Conservation (phyloP, 805 yeast genomes). For the Metschnikowia kofuensis region DNA sequence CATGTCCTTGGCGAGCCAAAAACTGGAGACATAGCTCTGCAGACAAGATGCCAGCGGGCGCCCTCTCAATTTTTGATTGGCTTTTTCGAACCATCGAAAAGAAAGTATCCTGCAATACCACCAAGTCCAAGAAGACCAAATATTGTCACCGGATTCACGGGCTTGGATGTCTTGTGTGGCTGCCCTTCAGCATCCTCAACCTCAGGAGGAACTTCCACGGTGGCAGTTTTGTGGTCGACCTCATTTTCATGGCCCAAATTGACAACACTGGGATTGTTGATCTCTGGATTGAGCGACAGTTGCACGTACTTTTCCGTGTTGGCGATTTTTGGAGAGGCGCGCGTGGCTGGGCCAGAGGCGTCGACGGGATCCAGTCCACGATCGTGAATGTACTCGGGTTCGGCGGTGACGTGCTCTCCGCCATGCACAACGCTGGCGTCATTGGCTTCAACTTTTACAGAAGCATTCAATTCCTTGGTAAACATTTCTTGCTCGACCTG, state of each 20-base stretch:
- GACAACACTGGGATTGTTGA: constrained; percentile 35
- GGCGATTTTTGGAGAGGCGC: constrained; percentile 25
- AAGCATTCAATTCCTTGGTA: constrained; percentile 30
- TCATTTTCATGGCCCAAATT: constrained; percentile 32
- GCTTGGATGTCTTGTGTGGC: constrained; percentile 2
- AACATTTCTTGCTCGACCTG: constrained; percentile 37
- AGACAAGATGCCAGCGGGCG: too few relatives aligned
- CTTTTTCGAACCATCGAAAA: constrained; percentile 5
- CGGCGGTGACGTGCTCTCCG: constrained; percentile 37
- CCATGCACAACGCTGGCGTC: constrained; percentile 41
- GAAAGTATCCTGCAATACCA: constrained; percentile 18
- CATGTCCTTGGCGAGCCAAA: too few relatives aligned
- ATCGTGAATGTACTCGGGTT: constrained; percentile 40
- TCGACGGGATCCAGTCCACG: constrained; percentile 37
- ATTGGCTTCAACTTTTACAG: constrained; percentile 45
- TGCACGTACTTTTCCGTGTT: constrained; percentile 41
- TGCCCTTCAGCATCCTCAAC: constrained; percentile 27
- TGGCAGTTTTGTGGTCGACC: constrained; percentile 35
- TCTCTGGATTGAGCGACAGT: constrained; percentile 39
- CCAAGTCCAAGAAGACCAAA: constrained; percentile 19
- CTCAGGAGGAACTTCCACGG: constrained; percentile 30
- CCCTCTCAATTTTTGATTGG: background rate
- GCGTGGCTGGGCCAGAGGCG: constrained; percentile 18
- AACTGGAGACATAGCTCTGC: too few relatives aligned
- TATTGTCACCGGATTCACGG: constrained; percentile 7